Percentiles rank a stretch among this genome's conserved stretches.
Conservation (phyloP, 345 rosid genomes). For the Odontarrhena argentea region DNA sequence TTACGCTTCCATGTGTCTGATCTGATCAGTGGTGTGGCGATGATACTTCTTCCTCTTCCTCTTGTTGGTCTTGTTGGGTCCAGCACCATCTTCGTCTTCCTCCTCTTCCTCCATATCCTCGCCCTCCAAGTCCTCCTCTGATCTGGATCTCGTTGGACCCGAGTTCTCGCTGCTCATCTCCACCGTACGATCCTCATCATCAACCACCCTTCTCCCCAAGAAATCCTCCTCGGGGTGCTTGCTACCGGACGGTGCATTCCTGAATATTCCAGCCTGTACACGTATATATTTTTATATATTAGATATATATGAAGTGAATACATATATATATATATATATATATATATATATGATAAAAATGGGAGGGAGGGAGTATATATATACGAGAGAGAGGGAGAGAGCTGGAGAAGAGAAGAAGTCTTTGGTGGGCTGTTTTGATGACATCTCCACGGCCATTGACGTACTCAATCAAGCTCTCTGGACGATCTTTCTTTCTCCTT, state of each 20-base stretch:
- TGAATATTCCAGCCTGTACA: constrained; percentile 86
- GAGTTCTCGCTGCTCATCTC: constrained; percentile 97
- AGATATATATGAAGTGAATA: not conserved
- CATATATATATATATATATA: not conserved
- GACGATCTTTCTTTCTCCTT: too few relatives aligned
- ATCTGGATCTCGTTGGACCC: constrained; percentile 78
- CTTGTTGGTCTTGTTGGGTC: constrained; percentile 58
- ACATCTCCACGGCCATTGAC: constrained; percentile 91
- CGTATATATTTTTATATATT: not conserved
- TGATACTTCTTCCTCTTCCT: constrained; percentile 96
- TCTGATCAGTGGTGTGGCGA: constrained; percentile 94
- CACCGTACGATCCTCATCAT: constrained; percentile 57
- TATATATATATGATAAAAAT: not conserved
- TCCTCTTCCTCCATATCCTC: constrained; percentile 52
- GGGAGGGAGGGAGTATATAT: constrained; percentile 4
- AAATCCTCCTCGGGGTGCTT: constrained; percentile 70
- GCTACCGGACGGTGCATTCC: constrained; percentile 56
- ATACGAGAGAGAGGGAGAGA: constrained; percentile 90
- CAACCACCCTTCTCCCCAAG: constrained; percentile 60
- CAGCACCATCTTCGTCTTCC: constrained; percentile 24
- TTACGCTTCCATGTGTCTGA: constrained; percentile 96
- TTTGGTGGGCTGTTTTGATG: constrained; percentile 75
- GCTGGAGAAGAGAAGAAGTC: constrained; percentile 98
- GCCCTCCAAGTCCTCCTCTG: constrained; percentile 75
- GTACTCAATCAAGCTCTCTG: constrained; percentile 20